Conservation (phyloP, 2,329 filamentous ascomycete species). For the Paradendryphiella salina region DNA sequence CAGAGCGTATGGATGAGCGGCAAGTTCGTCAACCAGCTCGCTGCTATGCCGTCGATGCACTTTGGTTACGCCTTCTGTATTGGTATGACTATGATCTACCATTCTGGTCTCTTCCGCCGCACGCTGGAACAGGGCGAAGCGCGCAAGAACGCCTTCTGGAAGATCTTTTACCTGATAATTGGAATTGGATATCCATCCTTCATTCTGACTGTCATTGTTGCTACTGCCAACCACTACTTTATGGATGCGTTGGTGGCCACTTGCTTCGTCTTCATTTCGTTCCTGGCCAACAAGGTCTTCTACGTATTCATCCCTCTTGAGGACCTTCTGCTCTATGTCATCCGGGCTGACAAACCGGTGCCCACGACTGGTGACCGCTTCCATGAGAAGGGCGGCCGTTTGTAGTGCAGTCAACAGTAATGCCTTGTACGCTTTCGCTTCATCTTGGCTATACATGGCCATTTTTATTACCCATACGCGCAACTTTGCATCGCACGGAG, state of each 20-base stretch:
- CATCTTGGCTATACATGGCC: background rate
- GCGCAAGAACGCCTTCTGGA: constrained; percentile 49
- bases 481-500: constrained; percentile 7
- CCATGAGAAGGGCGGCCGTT: constrained; percentile 40
- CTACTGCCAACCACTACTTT: constrained; percentile 66
- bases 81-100: constrained; percentile 57
- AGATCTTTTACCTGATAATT: constrained; percentile 51
- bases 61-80: constrained; percentile 61
- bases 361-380: constrained; percentile 58
- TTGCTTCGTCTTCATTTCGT: constrained; percentile 54
- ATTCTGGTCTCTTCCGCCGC: constrained; percentile 54
- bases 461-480: background rate
- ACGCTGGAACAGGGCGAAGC: constrained; percentile 49
- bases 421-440: constrained; percentile 1
- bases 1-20: constrained; percentile 54
- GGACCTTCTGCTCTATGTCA: constrained; percentile 53
- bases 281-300: constrained; percentile 56
- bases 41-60: constrained; percentile 57
- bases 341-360: constrained; percentile 58
- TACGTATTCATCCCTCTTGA: constrained; percentile 57
- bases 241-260: constrained; percentile 58
- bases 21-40: constrained; percentile 53
- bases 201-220: constrained; percentile 62
- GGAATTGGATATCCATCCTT: constrained; percentile 58
- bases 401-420: constrained; percentile 18